Evolutionary conservation across 2,329 filamentous ascomycete species (phyloP).

Genomic region (Hymenoscyphus albidus): DNA sequence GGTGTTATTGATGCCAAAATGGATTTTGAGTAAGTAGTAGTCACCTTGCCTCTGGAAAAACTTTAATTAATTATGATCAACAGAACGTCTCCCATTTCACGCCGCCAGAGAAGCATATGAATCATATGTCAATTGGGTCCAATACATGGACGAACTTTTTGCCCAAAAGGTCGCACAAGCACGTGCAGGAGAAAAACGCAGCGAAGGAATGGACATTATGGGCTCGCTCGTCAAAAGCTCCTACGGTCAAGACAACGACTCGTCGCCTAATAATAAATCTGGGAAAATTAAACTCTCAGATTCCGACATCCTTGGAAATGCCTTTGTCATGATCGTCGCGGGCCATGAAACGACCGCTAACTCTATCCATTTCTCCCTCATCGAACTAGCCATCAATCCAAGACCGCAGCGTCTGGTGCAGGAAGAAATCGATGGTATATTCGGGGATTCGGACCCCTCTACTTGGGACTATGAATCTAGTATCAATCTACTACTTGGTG

Average conservation of each 20-base stretch:
- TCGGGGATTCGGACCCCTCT: constrained; percentile 53
- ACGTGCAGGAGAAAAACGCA: constrained; percentile 35
- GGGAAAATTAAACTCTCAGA: constrained; percentile 52
- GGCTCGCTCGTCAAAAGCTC: constrained; percentile 48
- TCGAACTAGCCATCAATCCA: constrained; percentile 64
- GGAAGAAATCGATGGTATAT: constrained; percentile 61
- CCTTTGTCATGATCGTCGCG: constrained; percentile 65
- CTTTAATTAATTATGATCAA: constrained; percentile 4
- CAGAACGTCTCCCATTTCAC: constrained; percentile 42
- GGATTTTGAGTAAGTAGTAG: constrained; percentile 42
- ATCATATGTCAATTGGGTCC: constrained; percentile 52
- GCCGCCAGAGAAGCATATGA: constrained; percentile 42
- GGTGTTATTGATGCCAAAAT: constrained; percentile 49
- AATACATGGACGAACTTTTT: constrained; percentile 59
- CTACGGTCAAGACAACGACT: constrained; percentile 26
- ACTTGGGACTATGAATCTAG: constrained; percentile 69
- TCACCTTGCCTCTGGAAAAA: neutral
- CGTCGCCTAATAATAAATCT: constrained; percentile 40
- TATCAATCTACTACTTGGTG: constrained; percentile 62
- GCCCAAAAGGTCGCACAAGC: constrained; percentile 47
- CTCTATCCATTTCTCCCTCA: constrained; percentile 65
- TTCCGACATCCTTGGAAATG: constrained; percentile 68
- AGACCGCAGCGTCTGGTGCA: constrained; percentile 63
- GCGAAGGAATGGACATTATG: constrained; percentile 53
- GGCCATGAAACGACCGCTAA: constrained; percentile 81